A percentile compares a stretch with the other conserved stretches of the same genome.
Evolutionary conservation across 257 asterid genomes (phyloP).

Genomic region (Penstemon newberryi): DNA sequence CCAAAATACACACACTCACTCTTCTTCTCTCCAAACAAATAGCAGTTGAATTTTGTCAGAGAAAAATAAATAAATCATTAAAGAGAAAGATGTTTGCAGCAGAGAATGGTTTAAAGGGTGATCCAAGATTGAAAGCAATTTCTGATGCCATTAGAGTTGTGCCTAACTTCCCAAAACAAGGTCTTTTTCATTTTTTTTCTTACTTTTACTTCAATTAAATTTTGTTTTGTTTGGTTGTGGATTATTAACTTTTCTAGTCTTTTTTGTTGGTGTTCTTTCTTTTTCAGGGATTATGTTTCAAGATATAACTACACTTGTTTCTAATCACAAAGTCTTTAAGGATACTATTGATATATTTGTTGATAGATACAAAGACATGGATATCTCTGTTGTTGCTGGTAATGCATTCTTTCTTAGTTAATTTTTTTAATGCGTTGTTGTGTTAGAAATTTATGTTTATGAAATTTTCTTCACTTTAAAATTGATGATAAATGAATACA

Average conservation of each 20-base stretch:
- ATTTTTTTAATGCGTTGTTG: neutral
- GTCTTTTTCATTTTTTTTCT: constrained; percentile 28
- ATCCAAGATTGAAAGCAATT: constrained; percentile 87
- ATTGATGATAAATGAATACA: neutral
- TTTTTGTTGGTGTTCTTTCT: constrained; percentile 19
- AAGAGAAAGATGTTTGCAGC: constrained; percentile 76
- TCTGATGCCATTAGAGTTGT: constrained; percentile 84
- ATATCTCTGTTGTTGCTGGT: constrained; percentile 93
- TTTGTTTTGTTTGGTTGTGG: constrained; percentile 22
- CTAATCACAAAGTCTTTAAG: constrained; percentile 76
- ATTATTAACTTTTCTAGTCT: neutral
- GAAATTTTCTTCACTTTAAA: no score
- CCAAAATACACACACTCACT: constrained; percentile 30
- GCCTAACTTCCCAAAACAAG: constrained; percentile 92
- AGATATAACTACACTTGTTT: constrained; percentile 81
- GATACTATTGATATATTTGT: constrained; percentile 81
- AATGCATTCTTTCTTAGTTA: constrained; percentile 23
- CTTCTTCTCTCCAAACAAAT: neutral
- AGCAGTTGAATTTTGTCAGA: neutral
- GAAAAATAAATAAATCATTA: neutral
- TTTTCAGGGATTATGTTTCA: constrained; percentile 91
- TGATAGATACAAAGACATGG: constrained; percentile 81
- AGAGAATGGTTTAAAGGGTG: constrained; percentile 88
- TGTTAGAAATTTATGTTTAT: neutral
- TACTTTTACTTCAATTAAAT: neutral